Evolutionary conservation across 257 asterid genomes (phyloP).

Genomic region (Linderniella brevidens): DNA sequence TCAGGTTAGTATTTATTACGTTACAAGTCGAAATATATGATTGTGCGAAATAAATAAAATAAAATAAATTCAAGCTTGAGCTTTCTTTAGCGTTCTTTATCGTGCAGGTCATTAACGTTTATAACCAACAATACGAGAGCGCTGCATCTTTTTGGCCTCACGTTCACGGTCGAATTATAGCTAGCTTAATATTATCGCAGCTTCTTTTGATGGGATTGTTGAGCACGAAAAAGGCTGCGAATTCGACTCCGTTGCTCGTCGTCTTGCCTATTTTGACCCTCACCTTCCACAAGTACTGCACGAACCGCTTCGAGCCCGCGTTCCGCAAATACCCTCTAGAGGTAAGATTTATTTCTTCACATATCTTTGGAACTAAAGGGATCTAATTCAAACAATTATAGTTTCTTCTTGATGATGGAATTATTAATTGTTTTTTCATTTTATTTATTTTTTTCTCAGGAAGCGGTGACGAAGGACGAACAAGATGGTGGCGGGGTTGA

Average conservation of each 20-base stretch:
- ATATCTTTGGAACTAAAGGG: not conserved
- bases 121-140: constrained; percentile 74
- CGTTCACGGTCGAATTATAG: constrained; percentile 65
- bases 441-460: constrained; percentile 29
- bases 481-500: constrained; percentile 31
- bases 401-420: too few relatives aligned
- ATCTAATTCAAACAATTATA: too few relatives aligned
- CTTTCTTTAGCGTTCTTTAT: not conserved
- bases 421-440: not conserved
- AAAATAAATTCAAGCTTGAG: not conserved
- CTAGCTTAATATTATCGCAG: constrained; percentile 67
- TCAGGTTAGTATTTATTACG: constrained; percentile 89
- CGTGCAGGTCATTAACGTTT: constrained; percentile 64
- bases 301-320: constrained; percentile 86
- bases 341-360: constrained; percentile 22
- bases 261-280: constrained; percentile 55
- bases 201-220: constrained; percentile 68
- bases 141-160: constrained; percentile 93
- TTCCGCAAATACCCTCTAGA: constrained; percentile 79
- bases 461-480: constrained; percentile 70
- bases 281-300: constrained; percentile 69
- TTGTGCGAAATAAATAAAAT: not conserved
- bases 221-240: constrained; percentile 82
- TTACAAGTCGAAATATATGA: not conserved
- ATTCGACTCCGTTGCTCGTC: constrained; percentile 61